Evolutionary conservation across 352 stramenopile species (phyloP), one percentile per base, ranked within the genome.

Genomic region (Pythium scleroteichum): DNA sequence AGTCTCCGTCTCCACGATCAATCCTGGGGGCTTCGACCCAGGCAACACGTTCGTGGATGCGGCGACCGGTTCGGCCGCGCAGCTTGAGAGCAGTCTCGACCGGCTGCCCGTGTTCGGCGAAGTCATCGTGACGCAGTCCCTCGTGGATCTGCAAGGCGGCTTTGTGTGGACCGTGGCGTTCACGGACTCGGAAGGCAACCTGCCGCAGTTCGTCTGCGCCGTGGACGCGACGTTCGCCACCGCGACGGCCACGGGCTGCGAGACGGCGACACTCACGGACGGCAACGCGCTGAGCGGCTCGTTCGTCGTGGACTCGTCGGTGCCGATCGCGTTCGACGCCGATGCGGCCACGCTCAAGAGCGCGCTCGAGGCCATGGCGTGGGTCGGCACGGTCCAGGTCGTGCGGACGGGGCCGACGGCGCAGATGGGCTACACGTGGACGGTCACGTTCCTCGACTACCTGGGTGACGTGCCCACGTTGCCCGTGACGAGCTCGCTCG

Each of bases 81-180:
- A 86, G 52, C 68, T 94, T 0, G 71, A 71, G 9, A 39, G 44
- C 0, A 78, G 87, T 62, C 63, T 92, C 0, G 54, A 78, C 5
- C 75, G 65, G 14, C 32, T 92, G 3, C 85, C 85, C 0, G 68
- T 90, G 8, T 89, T 88, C 55, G 75, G 79, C 0, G 67, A 75
- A 49, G 79, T 92, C 0, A 69, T 88, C 24, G 79, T 79, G 2
- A 87, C 79, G 13, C 75, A 70, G 16, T 92, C 82, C 9, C 78
- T 92, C 16, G 69, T 62, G 1, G 85, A 94, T 38, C 58, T 77
- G 5, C 78, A 91, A 48, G 85, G 83, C 16, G 85, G 85, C 1
- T 90, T 76, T 47, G 70, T 88, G 33, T 94, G 85, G 85, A 94
- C 82, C 0, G 64, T 93, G 2, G 84, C 81, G 12, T 93, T 91